Evolutionary conservation across 768 basidiomycete genomes (phyloP).

Genomic region (Dendrothele bispora): DNA sequence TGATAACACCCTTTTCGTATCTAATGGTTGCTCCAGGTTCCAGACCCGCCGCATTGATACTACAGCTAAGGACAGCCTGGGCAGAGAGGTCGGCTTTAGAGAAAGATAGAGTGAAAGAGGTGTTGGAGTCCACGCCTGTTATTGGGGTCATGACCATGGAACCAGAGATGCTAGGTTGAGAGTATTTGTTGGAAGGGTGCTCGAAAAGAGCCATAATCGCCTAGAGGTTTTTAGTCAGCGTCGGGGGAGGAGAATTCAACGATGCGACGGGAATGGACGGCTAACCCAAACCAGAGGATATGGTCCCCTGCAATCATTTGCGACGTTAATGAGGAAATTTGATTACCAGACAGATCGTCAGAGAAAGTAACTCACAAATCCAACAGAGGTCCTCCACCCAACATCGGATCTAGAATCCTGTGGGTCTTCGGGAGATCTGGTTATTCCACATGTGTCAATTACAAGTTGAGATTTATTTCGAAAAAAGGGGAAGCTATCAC

Average conservation of each 20-base stretch:
- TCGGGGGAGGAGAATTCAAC: neutral
- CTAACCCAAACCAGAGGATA: conserved; percentile 81
- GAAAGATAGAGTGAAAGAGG: conserved; percentile 75
- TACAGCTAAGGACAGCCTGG: conserved; percentile 73
- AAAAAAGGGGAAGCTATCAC: conserved; percentile 19
- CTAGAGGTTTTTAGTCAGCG: conserved; percentile 31
- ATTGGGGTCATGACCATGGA: conserved; percentile 76
- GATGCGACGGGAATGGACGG: neutral
- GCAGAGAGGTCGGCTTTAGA: conserved; percentile 56
- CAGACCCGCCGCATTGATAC: conserved; percentile 50
- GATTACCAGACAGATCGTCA: conserved; percentile 19
- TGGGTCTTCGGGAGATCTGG: conserved; percentile 50
- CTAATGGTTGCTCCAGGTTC: conserved; percentile 65
- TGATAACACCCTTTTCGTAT: conserved; percentile 72
- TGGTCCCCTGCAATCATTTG: conserved; percentile 54
- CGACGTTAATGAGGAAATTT: conserved; percentile 5
- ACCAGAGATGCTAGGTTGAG: conserved; percentile 61
- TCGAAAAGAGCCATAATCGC: conserved; percentile 80
- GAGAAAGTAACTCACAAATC: conserved; percentile 60
- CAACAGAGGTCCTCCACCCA: conserved; percentile 83
- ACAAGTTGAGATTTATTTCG: conserved; percentile 20
- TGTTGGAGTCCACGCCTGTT: conserved; percentile 78
- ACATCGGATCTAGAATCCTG: conserved; percentile 73
- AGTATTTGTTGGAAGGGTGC: conserved; percentile 66
- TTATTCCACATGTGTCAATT: too few relatives aligned